These are phyloP conservation scores for Serendipita sp. DNA, from an alignment of 768 basidiomycete species.

Conservation along the genomic window DNA sequence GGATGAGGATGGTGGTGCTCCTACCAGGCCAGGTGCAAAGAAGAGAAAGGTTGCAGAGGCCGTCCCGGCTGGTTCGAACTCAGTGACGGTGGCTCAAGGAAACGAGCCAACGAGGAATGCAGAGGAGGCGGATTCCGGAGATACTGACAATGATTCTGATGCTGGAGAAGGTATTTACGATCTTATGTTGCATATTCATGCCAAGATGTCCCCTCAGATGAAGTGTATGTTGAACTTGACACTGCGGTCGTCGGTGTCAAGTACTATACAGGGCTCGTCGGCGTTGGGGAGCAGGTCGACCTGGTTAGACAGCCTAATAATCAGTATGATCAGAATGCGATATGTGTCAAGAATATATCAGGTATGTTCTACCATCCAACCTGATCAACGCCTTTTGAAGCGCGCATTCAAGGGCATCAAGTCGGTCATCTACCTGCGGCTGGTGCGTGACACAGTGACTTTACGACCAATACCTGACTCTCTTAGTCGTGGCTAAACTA, in stretches of 20 bases:
- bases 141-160: conserved; percentile 29
- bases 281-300: conserved; percentile 58
- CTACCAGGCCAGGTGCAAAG: background rate
- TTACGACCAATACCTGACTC: background rate
- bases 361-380: conserved; percentile 16
- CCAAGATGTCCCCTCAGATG: conserved; percentile 26
- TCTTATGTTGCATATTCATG: conserved; percentile 25
- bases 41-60: background rate
- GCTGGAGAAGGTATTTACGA: conserved; percentile 22
- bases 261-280: conserved; percentile 74
- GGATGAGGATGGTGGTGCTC: background rate
- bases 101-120: background rate
- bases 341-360: conserved; percentile 68
- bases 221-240: conserved; percentile 44
- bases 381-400: background rate
- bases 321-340: conserved; percentile 58
- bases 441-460: conserved; percentile 4
- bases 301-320: conserved; percentile 55
- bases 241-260: conserved; percentile 69
- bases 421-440: conserved; percentile 66
- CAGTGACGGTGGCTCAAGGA: background rate
- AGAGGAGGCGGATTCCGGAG: background rate
- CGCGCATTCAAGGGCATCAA: conserved; percentile 25
- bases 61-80: background rate
- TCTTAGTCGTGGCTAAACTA: conserved; percentile 35